Percentiles rank a stretch among this genome's conserved stretches.
phyloP scores from a whole-genome alignment of 73 alveolate species.

The Durusdinium trenchii region DNA sequence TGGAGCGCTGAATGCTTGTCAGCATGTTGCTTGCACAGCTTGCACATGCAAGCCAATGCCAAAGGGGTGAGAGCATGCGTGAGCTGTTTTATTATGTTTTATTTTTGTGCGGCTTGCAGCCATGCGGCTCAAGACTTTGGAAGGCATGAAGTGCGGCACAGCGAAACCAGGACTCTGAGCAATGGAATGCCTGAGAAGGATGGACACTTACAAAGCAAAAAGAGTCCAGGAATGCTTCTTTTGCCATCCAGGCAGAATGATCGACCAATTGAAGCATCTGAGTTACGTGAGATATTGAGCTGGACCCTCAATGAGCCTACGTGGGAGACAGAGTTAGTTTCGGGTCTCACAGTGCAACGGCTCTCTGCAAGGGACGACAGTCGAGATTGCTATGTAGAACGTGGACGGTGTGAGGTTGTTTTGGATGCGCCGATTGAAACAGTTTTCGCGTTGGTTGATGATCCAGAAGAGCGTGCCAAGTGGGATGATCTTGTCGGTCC shows the following conservation, averaged over 20 bases:
- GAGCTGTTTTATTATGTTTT: too few species aligned
- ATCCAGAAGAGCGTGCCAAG: constrained; percentile 47
- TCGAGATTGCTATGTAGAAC: not conserved
- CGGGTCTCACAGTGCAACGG: not conserved
- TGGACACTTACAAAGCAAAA: too few species aligned
- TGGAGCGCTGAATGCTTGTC: too few species aligned
- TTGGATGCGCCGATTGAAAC: constrained; percentile 60
- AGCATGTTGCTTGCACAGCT: too few species aligned
- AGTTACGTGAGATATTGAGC: constrained; percentile 44
- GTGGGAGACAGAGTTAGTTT: constrained; percentile 3
- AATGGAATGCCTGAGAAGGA: too few species aligned
- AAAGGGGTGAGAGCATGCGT: too few species aligned
- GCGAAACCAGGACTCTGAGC: too few species aligned
- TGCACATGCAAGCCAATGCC: too few species aligned
- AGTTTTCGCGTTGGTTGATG: constrained; percentile 65
- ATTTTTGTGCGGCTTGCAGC: too few species aligned
- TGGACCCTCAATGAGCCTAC: constrained; percentile 26
- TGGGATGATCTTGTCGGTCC: constrained; percentile 74
- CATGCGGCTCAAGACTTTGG: too few species aligned
- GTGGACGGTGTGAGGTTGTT: constrained; percentile 45
- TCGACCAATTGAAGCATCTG: not conserved
- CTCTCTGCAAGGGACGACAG: not conserved
- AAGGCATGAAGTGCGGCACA: constrained; percentile 10
- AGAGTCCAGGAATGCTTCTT: too few species aligned
- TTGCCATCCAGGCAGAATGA: constrained; percentile 27